Percentiles rank a stretch among this genome's conserved stretches.
Evolutionary conservation across 2,329 filamentous ascomycete species (phyloP).

Genomic region (Eurotiales sp.): DNA sequence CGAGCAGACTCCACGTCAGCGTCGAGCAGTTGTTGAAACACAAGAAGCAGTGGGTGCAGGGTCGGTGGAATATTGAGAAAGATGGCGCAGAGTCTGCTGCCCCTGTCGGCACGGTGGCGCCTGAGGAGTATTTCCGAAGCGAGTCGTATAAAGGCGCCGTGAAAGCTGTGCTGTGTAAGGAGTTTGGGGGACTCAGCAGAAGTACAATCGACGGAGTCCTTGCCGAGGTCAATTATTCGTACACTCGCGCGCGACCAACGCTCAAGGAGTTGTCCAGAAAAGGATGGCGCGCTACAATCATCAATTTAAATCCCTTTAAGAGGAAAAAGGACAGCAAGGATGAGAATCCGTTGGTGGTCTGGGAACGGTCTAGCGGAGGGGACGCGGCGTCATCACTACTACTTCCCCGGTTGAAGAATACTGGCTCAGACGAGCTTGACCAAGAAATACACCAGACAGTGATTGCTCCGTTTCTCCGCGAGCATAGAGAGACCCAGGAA

Average conservation of each 20-base stretch:
- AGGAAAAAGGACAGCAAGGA: slow-evolving; percentile 34
- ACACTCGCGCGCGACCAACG: slow-evolving; percentile 40
- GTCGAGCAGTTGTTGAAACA: slow-evolving; percentile 46
- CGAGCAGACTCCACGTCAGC: slow-evolving; percentile 45
- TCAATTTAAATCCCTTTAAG: slow-evolving; percentile 40
- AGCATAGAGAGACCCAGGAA: slow-evolving; percentile 34
- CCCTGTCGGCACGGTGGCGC: slow-evolving; percentile 27
- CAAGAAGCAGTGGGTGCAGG: slow-evolving; percentile 46
- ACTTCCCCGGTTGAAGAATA: slow-evolving; percentile 35
- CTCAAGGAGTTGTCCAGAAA: slow-evolving; percentile 41
- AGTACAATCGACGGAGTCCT: slow-evolving; percentile 46
- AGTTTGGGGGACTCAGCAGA: slow-evolving; percentile 42
- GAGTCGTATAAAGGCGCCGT: slow-evolving; percentile 42
- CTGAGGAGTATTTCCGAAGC: slow-evolving; percentile 43
- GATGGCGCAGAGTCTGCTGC: background rate
- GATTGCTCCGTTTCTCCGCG: slow-evolving; percentile 34
- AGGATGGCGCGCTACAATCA: slow-evolving; percentile 44
- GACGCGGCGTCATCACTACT: slow-evolving; percentile 1
- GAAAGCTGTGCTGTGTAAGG: slow-evolving; percentile 34
- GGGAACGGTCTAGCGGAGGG: slow-evolving; percentile 33
- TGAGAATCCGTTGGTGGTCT: slow-evolving; percentile 37
- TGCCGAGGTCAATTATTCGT: slow-evolving; percentile 47
- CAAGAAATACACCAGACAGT: slow-evolving; percentile 37
- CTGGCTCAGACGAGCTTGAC: slow-evolving; percentile 43
- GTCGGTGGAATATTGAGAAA: slow-evolving; percentile 38